phyloP scores from a whole-genome alignment of 805 yeast genomes.

The Cyberlindnera samutprakarnensis region DNA sequence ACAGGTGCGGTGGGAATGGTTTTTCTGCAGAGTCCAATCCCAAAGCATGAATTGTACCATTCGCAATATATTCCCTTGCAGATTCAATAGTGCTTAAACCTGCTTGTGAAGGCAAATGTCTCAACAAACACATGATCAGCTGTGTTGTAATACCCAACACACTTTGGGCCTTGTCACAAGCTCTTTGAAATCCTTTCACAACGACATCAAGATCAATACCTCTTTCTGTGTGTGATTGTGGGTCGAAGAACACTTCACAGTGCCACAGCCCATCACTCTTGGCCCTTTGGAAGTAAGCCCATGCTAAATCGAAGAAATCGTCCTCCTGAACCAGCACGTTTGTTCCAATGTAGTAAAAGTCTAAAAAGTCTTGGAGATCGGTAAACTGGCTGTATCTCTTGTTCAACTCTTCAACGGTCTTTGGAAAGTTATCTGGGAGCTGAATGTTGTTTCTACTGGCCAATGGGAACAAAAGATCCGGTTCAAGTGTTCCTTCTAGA shows the following conservation, averaged over 20 bases:
- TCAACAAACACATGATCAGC: slow-evolving; percentile 73
- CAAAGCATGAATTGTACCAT: slow-evolving; percentile 62
- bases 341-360: slow-evolving; percentile 77
- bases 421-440: slow-evolving; percentile 60
- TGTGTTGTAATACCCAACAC: slow-evolving; percentile 61
- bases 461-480: slow-evolving; percentile 60
- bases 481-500: slow-evolving; percentile 76
- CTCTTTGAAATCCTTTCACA: slow-evolving; percentile 58
- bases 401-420: slow-evolving; percentile 46
- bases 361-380: slow-evolving; percentile 70
- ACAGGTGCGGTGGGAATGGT: slow-evolving; percentile 70
- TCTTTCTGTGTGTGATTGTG: slow-evolving; percentile 74
- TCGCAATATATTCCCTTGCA: slow-evolving; percentile 43
- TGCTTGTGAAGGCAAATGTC: slow-evolving; percentile 60
- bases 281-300: slow-evolving; percentile 59
- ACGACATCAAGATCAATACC: slow-evolving; percentile 54
- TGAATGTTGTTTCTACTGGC: slow-evolving; percentile 56
- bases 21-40: slow-evolving; percentile 80
- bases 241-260: slow-evolving; percentile 76
- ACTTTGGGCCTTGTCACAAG: slow-evolving; percentile 51
- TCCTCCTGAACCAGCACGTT: slow-evolving; percentile 59
- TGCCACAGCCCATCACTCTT: slow-evolving; percentile 53
- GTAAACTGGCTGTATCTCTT: slow-evolving; percentile 53
- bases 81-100: slow-evolving; percentile 50
- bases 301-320: slow-evolving; percentile 75